Base-by-base conservation (phyloP, 208 protist genomes). In the Polymyxa betae region DNA sequence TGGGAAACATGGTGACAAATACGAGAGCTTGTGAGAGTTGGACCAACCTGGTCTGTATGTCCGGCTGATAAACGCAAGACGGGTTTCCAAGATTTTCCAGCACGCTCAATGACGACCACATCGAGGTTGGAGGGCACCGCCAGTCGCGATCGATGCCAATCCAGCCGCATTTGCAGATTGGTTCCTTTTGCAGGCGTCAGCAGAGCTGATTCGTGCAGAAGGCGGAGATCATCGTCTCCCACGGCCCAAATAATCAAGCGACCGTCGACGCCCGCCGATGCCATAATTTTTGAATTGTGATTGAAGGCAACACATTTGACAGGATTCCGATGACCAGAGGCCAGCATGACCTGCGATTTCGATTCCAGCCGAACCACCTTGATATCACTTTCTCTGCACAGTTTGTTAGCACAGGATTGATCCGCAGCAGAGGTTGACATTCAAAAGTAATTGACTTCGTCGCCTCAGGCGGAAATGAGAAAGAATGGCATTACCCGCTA, bases 231-330 rank as follows among this genome's bases (percentile, higher is more conserved):
- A 35, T n/a, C 40, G 72, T 82, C 72, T 12, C 16, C 40, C 16
- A 82, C n/a, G n/a, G 5, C 35, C 72, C 72, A 82, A 16, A 82
- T 82, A 43, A 82, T 45, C n/a, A 82, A 20, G n/a, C 72, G 72
- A 20, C 72, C 72, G n/a, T 82, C 72, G n/a, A 82, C n/a, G 16
- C 72, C 72, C 5, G 72, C 72, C 35, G 72, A 82, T 5, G 72
- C 72, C 72, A 82, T 20, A 12, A 40, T 5, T 5, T 5, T 43
- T 5, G 16, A 5, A 40, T 35, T 5, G 16, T 35, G 16, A 43
- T 82, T 43, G 72, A 82, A 82, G 5, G 72, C 40, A 43, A 82
- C 72, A 43, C n/a, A 82, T 43, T 82, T 82, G 12, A 82, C 72
- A 35, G 72, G 16, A n/a, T n/a, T 38, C 10, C 10, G 16, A 43